Evolutionary conservation across 352 stramenopile genomes (phyloP), one percentile per base, ranked within the genome.

Genomic region (Pythium grandisporangium): DNA sequence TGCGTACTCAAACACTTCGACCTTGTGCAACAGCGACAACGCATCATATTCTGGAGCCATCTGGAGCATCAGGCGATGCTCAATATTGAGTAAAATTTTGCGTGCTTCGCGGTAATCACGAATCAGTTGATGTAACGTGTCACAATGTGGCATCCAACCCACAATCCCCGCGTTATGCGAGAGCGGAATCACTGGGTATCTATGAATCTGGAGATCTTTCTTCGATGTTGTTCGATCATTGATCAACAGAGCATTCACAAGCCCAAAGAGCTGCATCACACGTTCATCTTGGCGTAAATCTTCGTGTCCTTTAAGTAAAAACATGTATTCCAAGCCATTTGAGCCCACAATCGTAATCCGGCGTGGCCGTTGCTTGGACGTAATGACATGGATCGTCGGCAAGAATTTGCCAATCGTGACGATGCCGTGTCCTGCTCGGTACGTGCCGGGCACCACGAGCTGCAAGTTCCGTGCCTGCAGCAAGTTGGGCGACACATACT

Each of bases 251-350:
- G 93, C 95, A 70, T 99, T 99, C 33, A 99, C 95, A n/a, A 99
- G 76, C 3, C 96, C 96, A 65, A 99, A 99, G 0, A 99, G 64
- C 63, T 99, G 97, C 79, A 98, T 99, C 29, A 99, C 96, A 19
- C 96, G 78, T 64, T 99, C 97, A 58, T 99, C 97, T 67, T 99
- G 96, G 16, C 96, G 70, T 37, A 99, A 61, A 75, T 99, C 97
- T 66, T 99, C 97, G 58, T 99, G 94, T 13, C 96, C 97, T 67
- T 99, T 99, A 1, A 99, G 76, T 36, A 99, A 66, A 55, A 99
- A 99, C 48, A 98, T 87, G 77, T 99, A 99, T 57, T 98, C 86
- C 30, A 96, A 73, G 0, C 96, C 96, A 64, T 99, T 96, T 42
- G 89, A 96, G 16, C 96, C 97, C 8, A 87, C 56, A 24, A 99